Conservation (phyloP, 2,329 filamentous ascomycete genomes). For the Chaetoscypha palmicola region DNA sequence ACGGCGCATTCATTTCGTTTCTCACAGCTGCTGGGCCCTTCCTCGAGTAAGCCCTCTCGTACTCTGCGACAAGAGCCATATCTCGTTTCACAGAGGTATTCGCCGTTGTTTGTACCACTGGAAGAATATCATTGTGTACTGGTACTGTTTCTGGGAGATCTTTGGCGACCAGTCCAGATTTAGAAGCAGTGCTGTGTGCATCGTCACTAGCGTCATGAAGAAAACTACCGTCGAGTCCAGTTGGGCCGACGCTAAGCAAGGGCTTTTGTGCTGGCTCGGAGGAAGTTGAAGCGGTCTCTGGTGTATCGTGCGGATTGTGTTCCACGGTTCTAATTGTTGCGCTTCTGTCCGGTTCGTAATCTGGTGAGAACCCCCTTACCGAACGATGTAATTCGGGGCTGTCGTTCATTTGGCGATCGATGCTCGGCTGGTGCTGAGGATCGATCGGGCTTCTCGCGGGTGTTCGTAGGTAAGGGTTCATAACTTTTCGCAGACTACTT, state of each 20-base stretch:
- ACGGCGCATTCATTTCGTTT: slow-evolving; percentile 5
- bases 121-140: slow-evolving; percentile 1
- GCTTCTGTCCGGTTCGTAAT: slow-evolving; percentile 65
- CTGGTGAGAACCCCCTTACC: slow-evolving; percentile 61
- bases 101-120: slow-evolving; percentile 6
- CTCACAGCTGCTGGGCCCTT: slow-evolving; percentile 15
- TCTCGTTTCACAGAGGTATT: slow-evolving; percentile 23
- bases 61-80: slow-evolving; percentile 25
- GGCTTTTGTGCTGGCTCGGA: slow-evolving; percentile 12
- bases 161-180: slow-evolving; percentile 7
- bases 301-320: slow-evolving; percentile 34
- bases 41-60: slow-evolving; percentile 26
- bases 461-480: slow-evolving; percentile 68
- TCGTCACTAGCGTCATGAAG: slow-evolving; percentile 46
- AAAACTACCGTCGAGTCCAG: slow-evolving; percentile 36
- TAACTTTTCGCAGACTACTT: slow-evolving; percentile 76
- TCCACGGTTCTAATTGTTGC: slow-evolving; percentile 63
- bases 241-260: slow-evolving; percentile 10
- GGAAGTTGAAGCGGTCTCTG: slow-evolving; percentile 12
- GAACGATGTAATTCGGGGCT: slow-evolving; percentile 18
- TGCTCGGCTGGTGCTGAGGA: slow-evolving; percentile 13
- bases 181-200: slow-evolving; percentile 28
- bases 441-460: slow-evolving; percentile 21
- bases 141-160: slow-evolving; percentile 10
- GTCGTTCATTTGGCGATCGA: slow-evolving; percentile 22